Percentiles rank a stretch among this genome's conserved stretches.
Conservation (phyloP, 2,329 filamentous ascomycete species). For the Incumbomyces delicatus region DNA sequence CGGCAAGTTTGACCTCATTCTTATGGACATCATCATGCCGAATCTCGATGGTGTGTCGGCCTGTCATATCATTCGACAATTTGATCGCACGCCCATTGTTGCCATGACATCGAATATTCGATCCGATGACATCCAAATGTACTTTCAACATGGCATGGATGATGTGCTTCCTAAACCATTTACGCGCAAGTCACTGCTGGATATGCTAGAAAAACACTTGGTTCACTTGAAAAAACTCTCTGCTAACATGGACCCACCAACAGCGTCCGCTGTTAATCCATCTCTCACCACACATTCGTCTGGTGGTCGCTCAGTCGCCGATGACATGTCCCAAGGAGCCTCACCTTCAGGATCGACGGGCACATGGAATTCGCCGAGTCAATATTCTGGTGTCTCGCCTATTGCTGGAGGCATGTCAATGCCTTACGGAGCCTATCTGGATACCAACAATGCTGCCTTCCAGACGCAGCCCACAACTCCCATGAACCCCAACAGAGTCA, state of each 20-base stretch:
- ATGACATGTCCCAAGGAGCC: slow-evolving; percentile 53
- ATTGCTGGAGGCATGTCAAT: slow-evolving; percentile 40
- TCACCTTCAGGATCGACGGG: slow-evolving; percentile 49
- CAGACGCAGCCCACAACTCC: not conserved
- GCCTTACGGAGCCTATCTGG: slow-evolving; percentile 24
- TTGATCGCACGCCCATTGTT: slow-evolving; percentile 76
- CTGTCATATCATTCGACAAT: slow-evolving; percentile 83
- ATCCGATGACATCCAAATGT: slow-evolving; percentile 91
- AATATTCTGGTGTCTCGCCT: slow-evolving; percentile 49
- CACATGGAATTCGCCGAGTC: slow-evolving; percentile 55
- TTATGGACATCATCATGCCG: slow-evolving; percentile 97
- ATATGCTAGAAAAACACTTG: slow-evolving; percentile 81
- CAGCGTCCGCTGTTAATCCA: slow-evolving; percentile 19
- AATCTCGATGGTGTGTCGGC: slow-evolving; percentile 90
- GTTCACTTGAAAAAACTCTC: slow-evolving; percentile 66
- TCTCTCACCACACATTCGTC: slow-evolving; percentile 34
- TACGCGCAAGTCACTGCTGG: slow-evolving; percentile 74
- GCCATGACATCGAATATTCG: slow-evolving; percentile 99
- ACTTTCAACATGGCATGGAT: slow-evolving; percentile 97
- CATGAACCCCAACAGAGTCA: not conserved
- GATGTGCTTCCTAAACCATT: slow-evolving; percentile 96
- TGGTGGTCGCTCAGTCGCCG: slow-evolving; percentile 48
- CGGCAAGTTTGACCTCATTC: slow-evolving; percentile 58
- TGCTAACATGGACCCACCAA: slow-evolving; percentile 45
- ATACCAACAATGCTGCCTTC: slow-evolving; percentile 2